Evolutionary conservation across 2,329 filamentous ascomycete genomes (phyloP).

Genomic region (Exophiala viscosa): DNA sequence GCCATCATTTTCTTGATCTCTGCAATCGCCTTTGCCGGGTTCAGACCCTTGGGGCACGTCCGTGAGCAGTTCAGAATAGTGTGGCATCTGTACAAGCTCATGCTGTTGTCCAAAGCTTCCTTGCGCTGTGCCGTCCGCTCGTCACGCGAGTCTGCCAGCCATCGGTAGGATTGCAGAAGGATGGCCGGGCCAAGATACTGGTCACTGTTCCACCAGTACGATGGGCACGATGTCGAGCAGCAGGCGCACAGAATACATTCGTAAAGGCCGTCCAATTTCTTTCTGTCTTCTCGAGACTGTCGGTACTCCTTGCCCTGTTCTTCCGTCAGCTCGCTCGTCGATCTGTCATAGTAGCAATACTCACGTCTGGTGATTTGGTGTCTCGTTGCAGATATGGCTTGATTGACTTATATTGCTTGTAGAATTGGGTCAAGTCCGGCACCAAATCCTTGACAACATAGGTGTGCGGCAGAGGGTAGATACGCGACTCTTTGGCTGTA

Average conservation of each 20-base stretch:
- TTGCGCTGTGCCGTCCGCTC: slow-evolving; percentile 84
- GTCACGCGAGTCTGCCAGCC: slow-evolving; percentile 92
- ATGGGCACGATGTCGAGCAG: slow-evolving; percentile 99
- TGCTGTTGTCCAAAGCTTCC: slow-evolving; percentile 91
- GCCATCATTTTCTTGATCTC: slow-evolving; percentile 99
- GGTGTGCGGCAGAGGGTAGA: slow-evolving; percentile 97
- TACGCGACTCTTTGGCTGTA: slow-evolving; percentile 74
- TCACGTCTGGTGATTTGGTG: slow-evolving; percentile 76
- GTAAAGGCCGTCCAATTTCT: slow-evolving; percentile 96
- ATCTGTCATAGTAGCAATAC: slow-evolving; percentile 35
- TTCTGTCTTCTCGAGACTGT: slow-evolving; percentile 86
- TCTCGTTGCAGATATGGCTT: slow-evolving; percentile 96
- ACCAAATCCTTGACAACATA: slow-evolving; percentile 99
- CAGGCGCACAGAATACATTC: slow-evolving; percentile 99
- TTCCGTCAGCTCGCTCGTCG: slow-evolving; percentile 19
- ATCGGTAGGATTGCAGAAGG: slow-evolving; percentile 94
- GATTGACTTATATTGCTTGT: slow-evolving; percentile 99
- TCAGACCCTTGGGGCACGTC: slow-evolving; percentile 97
- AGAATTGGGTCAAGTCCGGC: slow-evolving; percentile 95
- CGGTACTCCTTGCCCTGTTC: slow-evolving; percentile 81
- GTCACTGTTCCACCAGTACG: slow-evolving; percentile 99
- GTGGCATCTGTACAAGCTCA: slow-evolving; percentile 98
- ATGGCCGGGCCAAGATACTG: slow-evolving; percentile 97
- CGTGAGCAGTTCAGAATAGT: slow-evolving; percentile 98
- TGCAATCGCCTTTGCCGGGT: slow-evolving; percentile 90